A percentile compares a stretch with the other conserved stretches of the same genome.
These are phyloP conservation scores for Salix arbutifolia DNA, from an alignment of 345 rosid species.

Conservation along the genomic window DNA sequence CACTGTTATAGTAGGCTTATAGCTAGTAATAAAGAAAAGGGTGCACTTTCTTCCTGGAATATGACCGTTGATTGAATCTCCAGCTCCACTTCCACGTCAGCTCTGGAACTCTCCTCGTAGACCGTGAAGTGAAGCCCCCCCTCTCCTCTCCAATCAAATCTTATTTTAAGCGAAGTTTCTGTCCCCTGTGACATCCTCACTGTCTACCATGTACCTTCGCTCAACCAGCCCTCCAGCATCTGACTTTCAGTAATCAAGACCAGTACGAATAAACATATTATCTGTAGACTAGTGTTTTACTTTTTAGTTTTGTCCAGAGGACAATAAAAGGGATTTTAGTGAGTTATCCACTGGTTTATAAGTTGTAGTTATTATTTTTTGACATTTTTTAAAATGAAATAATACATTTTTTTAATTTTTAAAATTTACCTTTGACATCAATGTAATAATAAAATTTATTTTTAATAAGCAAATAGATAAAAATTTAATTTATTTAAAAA, in stretches of 20 bases:
- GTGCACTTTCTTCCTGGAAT: background rate
- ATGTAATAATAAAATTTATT: no score
- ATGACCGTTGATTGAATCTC: constrained; percentile 13
- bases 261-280: background rate
- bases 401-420: no score
- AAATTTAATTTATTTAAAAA: no score
- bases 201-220: background rate
- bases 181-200: constrained; percentile 3
- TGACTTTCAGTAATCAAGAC: background rate
- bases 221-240: constrained; percentile 10
- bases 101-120: constrained; percentile 8
- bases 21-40: no score
- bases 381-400: no score
- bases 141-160: background rate
- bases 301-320: background rate
- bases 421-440: no score
- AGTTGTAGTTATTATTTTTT: no score
- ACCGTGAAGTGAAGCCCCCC: constrained; percentile 8
- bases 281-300: background rate
- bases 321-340: background rate
- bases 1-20: no score
- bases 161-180: background rate
- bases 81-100: constrained; percentile 6
- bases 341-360: no score
- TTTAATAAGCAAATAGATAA: no score